Conservation (phyloP, 202 grass and related monocot genomes). For the Eragrostis tef region DNA sequence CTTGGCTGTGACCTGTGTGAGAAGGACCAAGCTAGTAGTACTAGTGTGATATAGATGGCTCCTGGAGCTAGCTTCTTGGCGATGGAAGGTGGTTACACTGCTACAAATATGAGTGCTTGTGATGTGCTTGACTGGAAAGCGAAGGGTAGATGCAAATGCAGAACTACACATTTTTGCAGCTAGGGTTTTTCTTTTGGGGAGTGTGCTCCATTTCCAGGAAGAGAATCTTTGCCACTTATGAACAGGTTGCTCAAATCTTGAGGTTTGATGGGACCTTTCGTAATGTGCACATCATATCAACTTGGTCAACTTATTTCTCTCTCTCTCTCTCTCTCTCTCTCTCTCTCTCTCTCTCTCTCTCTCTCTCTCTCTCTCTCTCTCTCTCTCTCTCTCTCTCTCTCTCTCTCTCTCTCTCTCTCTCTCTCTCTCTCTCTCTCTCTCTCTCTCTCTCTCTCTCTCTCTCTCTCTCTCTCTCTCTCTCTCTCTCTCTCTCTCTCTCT, state of each 20-base stretch:
- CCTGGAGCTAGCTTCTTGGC: conserved; percentile 9
- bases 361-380: too few species aligned
- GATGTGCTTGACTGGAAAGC: conserved; percentile 33
- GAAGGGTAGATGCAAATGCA: not conserved
- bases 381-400: too few species aligned
- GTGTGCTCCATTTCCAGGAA: conserved; percentile 48
- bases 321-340: too few species aligned
- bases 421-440: too few species aligned
- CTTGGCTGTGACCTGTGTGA: not conserved
- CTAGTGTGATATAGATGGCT: not conserved
- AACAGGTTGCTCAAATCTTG: conserved; percentile 50
- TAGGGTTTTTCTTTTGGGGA: conserved; percentile 21
- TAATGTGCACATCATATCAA: conserved; percentile 19
- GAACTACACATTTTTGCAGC: not conserved
- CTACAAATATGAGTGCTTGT: conserved; percentile 36
- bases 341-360: too few species aligned
- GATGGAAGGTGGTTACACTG: conserved; percentile 40
- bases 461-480: too few species aligned
- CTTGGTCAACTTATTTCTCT: conserved; percentile 15
- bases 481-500: too few species aligned
- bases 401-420: too few species aligned
- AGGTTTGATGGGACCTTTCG: conserved; percentile 40
- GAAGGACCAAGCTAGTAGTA: not conserved
- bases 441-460: too few species aligned
- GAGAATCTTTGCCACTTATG: conserved; percentile 57